Percentiles rank a stretch among this genome's conserved stretches.
Conservation (phyloP, 2,329 filamentous ascomycete genomes). For the Fusarium tricinctum region DNA sequence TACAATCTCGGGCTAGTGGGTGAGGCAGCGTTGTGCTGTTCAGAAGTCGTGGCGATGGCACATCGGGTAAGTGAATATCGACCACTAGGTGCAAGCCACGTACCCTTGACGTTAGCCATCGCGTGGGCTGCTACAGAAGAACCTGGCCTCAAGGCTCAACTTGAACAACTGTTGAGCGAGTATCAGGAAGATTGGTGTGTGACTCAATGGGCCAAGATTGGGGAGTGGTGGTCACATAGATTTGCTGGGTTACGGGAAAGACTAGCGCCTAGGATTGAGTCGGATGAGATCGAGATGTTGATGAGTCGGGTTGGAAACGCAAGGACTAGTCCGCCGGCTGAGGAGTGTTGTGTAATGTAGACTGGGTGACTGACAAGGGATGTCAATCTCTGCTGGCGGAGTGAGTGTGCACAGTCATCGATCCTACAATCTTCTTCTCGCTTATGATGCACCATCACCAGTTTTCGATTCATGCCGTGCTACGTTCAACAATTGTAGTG, state of each 20-base stretch:
- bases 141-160: conserved; percentile 21
- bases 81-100: conserved; percentile 34
- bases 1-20: conserved; percentile 25
- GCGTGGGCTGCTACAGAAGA: conserved; percentile 41
- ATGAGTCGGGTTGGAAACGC: background rate
- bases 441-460: too few relatives aligned
- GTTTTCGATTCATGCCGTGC: too few relatives aligned
- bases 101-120: conserved; percentile 29
- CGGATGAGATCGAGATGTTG: conserved; percentile 10
- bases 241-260: conserved; percentile 28
- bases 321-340: background rate
- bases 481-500: too few relatives aligned
- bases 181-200: conserved; percentile 39
- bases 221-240: conserved; percentile 37
- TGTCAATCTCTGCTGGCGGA: too few relatives aligned
- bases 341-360: conserved; percentile 39
- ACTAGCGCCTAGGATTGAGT: conserved; percentile 15
- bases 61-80: conserved; percentile 24
- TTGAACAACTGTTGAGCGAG: conserved; percentile 25
- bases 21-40: conserved; percentile 32
- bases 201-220: conserved; percentile 32
- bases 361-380: too few relatives aligned
- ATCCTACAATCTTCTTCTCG: too few relatives aligned
- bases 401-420: too few relatives aligned
- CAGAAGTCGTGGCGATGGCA: conserved; percentile 29